Conservation (phyloP, 2,329 filamentous ascomycete genomes). For the Dendryphion nanum region DNA sequence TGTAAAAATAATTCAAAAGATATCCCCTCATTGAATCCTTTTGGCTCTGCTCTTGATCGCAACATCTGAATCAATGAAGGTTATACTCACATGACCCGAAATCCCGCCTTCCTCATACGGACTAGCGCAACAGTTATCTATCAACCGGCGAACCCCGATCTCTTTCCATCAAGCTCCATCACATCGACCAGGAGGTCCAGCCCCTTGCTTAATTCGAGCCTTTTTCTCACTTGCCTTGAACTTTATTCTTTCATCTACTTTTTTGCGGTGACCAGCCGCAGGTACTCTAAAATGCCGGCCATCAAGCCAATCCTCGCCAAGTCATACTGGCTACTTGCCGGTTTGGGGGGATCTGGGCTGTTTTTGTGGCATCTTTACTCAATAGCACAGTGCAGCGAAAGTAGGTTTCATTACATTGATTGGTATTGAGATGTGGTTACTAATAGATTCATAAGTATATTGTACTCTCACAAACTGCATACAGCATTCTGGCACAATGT, state of each 20-base stretch:
- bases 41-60: too few species aligned
- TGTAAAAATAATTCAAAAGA: too few species aligned
- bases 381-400: slow-evolving; percentile 75
- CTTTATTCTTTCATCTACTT: too few species aligned
- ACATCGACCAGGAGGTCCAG: neutral
- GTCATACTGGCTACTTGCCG: slow-evolving; percentile 40
- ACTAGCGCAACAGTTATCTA: slow-evolving; percentile 3
- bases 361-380: slow-evolving; percentile 64
- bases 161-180: too few species aligned
- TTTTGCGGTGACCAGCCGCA: too few species aligned
- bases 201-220: neutral
- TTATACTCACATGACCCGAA: too few species aligned
- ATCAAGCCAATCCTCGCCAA: slow-evolving; percentile 31
- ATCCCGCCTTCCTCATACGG: slow-evolving; percentile 3
- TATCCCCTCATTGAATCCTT: too few species aligned
- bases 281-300: slow-evolving; percentile 24
- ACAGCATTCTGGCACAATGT: slow-evolving; percentile 70
- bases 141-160: neutral
- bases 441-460: too few species aligned
- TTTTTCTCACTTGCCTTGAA: too few species aligned
- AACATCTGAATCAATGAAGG: too few species aligned
- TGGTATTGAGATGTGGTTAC: slow-evolving; percentile 1
- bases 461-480: slow-evolving; percentile 82
- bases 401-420: slow-evolving; percentile 53
- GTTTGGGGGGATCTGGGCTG: slow-evolving; percentile 63